phyloP scores from a whole-genome alignment of 805 yeast species.

The Ogataea pini region DNA sequence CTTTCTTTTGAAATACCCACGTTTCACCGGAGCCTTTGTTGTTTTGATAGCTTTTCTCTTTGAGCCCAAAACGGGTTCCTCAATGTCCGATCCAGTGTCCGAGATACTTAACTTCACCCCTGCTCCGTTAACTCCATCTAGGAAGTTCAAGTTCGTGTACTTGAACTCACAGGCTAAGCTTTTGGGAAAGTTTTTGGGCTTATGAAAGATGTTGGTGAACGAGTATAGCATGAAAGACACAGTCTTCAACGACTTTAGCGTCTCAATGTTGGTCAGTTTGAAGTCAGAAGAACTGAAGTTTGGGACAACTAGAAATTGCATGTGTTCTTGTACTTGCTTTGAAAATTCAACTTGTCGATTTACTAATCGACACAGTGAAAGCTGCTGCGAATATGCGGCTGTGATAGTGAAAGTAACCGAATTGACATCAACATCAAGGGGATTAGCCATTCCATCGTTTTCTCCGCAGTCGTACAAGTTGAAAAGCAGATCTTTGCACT shows the following conservation, averaged over 20 bases:
- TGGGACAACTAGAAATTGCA: conserved; percentile 21
- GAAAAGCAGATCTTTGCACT: conserved; percentile 21
- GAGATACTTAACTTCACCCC: background rate
- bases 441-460: background rate
- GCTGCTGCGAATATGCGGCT: background rate
- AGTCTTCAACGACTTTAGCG: background rate
- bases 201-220: conserved; percentile 23
- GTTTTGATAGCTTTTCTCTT: background rate
- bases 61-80: background rate
- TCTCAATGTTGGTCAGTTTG: conserved; percentile 6
- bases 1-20: background rate
- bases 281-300: conserved; percentile 18
- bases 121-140: background rate
- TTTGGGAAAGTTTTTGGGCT: conserved; percentile 18
- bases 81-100: background rate
- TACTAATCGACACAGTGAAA: conserved; percentile 11
- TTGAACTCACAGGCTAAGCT: conserved; percentile 7
- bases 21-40: background rate
- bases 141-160: conserved; percentile 21
- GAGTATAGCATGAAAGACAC: conserved; percentile 13
- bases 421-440: conserved; percentile 17
- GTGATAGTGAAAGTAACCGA: conserved; percentile 16
- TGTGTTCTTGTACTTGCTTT: background rate
- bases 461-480: background rate
- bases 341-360: conserved; percentile 9